Percentiles rank a stretch among this genome's conserved stretches.
These are phyloP conservation scores for Hypoxylon cercidicola DNA, from an alignment of 495 filamentous ascomycete genomes.

Conservation along the genomic window DNA sequence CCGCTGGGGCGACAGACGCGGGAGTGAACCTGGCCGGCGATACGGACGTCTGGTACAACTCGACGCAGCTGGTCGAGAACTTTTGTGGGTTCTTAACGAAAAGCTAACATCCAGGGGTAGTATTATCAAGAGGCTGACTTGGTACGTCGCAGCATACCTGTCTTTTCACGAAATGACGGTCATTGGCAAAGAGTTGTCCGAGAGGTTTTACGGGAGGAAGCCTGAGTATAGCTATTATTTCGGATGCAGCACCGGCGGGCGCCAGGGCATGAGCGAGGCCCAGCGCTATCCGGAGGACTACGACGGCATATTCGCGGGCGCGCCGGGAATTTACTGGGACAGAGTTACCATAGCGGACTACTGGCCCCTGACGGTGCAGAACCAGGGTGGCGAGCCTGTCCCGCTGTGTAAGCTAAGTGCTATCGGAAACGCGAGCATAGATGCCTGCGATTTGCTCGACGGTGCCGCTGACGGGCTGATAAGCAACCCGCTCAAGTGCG, in stretches of 20 bases:
- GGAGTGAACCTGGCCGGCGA: slow-evolving; percentile 47
- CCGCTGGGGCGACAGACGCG: slow-evolving; percentile 39
- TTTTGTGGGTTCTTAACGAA: slow-evolving; percentile 14
- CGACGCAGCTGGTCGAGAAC: slow-evolving; percentile 28
- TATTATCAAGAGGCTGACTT: slow-evolving; percentile 49
- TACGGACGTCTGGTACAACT: slow-evolving; percentile 23
- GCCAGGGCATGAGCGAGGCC: slow-evolving; percentile 55
- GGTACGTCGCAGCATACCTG: slow-evolving; percentile 26
- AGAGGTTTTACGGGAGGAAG: slow-evolving; percentile 50
- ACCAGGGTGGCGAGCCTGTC: slow-evolving; percentile 21
- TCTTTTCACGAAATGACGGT: slow-evolving; percentile 45
- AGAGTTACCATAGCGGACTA: slow-evolving; percentile 33
- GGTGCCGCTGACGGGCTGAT: slow-evolving; percentile 54
- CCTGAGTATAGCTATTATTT: slow-evolving; percentile 55
- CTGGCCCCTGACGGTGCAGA: slow-evolving; percentile 48
- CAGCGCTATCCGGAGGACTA: slow-evolving; percentile 59
- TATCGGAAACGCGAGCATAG: slow-evolving; percentile 42
- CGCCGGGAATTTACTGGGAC: slow-evolving; percentile 54
- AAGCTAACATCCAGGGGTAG: slow-evolving; percentile 13
- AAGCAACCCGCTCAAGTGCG: slow-evolving; percentile 48
- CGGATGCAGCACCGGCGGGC: slow-evolving; percentile 62
- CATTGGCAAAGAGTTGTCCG: slow-evolving; percentile 47
- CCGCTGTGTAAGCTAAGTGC: slow-evolving; percentile 39
- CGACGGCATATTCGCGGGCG: slow-evolving; percentile 68
- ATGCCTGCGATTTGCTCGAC: slow-evolving; percentile 53